Evolutionary conservation across 257 asterid genomes (phyloP), one percentile per base, ranked within the genome.

Genomic region (Solanum habrochaites): DNA sequence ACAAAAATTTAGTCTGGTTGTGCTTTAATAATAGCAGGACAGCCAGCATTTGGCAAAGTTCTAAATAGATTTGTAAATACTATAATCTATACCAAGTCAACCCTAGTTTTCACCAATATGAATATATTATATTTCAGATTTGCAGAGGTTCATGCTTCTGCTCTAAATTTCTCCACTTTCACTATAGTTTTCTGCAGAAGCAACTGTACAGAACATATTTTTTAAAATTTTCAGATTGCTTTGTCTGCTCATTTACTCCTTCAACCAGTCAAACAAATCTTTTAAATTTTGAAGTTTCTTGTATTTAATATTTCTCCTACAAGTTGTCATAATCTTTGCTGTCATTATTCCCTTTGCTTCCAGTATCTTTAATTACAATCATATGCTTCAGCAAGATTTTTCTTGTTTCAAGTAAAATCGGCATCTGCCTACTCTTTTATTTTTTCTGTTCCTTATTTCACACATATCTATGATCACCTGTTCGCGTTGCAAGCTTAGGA

Each of bases 311-410:
- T 73, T 73, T 37, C 49, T 20, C 82, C 1, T 74, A 11, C 56
- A 74, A 21, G 20, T 39, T 11, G 56, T 73, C 29, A 37, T 73
- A 72, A 35, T 20, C 47, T 47, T 4, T 72, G 49, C 81, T 43
- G 64, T 80, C 67, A 29, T n/a, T 49, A 0, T 47, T 47, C 29
- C 85, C 0, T 81, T 81, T 1, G 39, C 29, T 18, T 29, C 47
- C 21, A 21, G 16, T 52, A 31, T 18, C 32, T 81, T 1, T 98
- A 91, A 92, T 97, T 97, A 39, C 91, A 88, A 86, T 49, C 31
- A 7, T 81, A 81, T 12, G 12, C 18, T 49, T 49, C 66, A 45
- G 39, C 98, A 93, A 87, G 98, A 74, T 23, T 39, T 74, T 74
- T 39, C 82, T 32, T 29, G 35, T 25, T 25, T 45, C 40, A 8